Evolutionary conservation across 1,139 yeast species (phyloP).

Genomic region (Diutina catenulata): DNA sequence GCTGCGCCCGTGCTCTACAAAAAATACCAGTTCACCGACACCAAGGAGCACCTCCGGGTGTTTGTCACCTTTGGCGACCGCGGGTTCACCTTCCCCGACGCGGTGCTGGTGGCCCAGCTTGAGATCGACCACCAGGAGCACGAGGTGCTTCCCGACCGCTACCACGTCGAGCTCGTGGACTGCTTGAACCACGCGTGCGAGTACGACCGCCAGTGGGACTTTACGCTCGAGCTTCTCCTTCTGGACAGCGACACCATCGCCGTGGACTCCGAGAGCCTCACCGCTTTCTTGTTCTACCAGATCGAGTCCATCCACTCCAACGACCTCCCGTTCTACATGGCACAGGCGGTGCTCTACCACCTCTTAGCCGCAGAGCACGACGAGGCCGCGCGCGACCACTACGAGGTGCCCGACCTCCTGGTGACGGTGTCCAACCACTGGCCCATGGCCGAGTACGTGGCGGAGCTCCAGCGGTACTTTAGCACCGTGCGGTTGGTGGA

Average conservation of each 20-base stretch:
- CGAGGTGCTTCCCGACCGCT: slow-evolving; percentile 7
- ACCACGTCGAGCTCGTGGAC: slow-evolving; percentile 13
- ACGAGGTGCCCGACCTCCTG: not conserved
- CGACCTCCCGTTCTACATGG: slow-evolving; percentile 48
- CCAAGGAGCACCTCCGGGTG: slow-evolving; percentile 12
- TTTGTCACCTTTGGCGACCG: slow-evolving; percentile 22
- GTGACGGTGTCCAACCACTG: not conserved
- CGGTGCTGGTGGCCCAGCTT: slow-evolving; percentile 27
- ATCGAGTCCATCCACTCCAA: slow-evolving; percentile 39
- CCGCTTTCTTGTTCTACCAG: slow-evolving; percentile 27
- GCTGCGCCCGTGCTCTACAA: too few species aligned
- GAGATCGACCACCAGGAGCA: slow-evolving; percentile 20
- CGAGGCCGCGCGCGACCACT: not conserved
- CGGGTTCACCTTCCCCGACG: slow-evolving; percentile 36
- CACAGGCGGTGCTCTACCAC: slow-evolving; percentile 46
- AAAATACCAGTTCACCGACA: too few species aligned
- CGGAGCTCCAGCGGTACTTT: not conserved
- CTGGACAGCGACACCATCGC: slow-evolving; percentile 22
- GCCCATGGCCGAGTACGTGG: not conserved
- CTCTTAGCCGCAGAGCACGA: slow-evolving; percentile 35
- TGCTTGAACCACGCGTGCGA: not conserved
- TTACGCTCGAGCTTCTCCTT: slow-evolving; percentile 18
- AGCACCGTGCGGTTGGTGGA: not conserved
- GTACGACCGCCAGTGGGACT: slow-evolving; percentile 9
- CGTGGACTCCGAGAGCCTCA: slow-evolving; percentile 26